Conservation (phyloP, 2,329 filamentous ascomycete species). For the Ascochyta fabae region DNA sequence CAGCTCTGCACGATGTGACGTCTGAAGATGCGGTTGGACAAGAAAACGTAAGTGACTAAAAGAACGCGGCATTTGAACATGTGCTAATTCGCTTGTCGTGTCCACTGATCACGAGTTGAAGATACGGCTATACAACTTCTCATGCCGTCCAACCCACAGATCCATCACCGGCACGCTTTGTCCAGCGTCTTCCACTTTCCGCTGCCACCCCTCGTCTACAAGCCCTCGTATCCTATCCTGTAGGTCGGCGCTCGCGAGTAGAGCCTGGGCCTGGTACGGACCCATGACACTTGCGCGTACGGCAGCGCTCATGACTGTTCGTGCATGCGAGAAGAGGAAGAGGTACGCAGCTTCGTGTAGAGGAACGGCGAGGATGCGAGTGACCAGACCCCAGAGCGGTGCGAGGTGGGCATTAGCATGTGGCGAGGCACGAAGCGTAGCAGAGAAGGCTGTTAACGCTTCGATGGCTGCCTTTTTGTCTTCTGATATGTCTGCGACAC, state of each 20-base stretch:
- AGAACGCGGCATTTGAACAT: too few species aligned
- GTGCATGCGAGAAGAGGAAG: slow-evolving; percentile 77
- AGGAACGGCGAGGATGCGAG: slow-evolving; percentile 65
- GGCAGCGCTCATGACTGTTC: slow-evolving; percentile 76
- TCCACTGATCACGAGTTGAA: slow-evolving; percentile 71
- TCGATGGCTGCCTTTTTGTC: slow-evolving; percentile 22
- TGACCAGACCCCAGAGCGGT: slow-evolving; percentile 73
- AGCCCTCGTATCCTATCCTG: slow-evolving; percentile 64
- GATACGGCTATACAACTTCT: slow-evolving; percentile 82
- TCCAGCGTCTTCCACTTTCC: slow-evolving; percentile 68
- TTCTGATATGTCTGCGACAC: background rate
- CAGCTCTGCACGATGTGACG: slow-evolving; percentile 23
- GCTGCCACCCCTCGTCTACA: slow-evolving; percentile 67
- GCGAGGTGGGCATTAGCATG: slow-evolving; percentile 66
- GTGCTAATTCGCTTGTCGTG: too few species aligned
- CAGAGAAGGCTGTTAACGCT: slow-evolving; percentile 39
- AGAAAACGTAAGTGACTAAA: background rate
- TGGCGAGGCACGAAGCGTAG: slow-evolving; percentile 36
- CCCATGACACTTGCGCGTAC: slow-evolving; percentile 80
- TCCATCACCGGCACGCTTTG: slow-evolving; percentile 81
- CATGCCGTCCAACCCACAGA: slow-evolving; percentile 82
- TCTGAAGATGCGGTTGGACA: slow-evolving; percentile 9
- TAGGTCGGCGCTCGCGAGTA: slow-evolving; percentile 68
- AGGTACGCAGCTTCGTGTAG: slow-evolving; percentile 72
- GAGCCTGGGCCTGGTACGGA: slow-evolving; percentile 78